Base-by-base conservation (phyloP, 225 moss, liverwort and hornwort genomes). In the Asterella californica region DNA sequence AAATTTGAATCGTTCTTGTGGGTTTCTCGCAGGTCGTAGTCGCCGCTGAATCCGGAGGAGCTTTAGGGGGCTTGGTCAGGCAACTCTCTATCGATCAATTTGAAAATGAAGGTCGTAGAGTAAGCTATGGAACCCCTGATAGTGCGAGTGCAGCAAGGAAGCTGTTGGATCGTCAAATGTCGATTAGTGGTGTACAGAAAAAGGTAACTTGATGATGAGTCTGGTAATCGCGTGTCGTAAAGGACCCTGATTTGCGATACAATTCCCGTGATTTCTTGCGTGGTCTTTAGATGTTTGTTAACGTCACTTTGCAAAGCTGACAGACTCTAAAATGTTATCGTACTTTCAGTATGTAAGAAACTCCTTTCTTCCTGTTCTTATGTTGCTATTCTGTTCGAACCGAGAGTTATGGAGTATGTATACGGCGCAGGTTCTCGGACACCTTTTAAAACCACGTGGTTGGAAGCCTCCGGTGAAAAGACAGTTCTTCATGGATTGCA, bases 11-110 rank as follows among this genome's bases (percentile, higher is more conserved):
- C 5, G 3, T 3, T 21, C 27, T n/a, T 61, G 15, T 15, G 9
- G 67, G 15, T 15, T 36, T 14, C 34, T 1, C 55, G 15, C 85
- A 93, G 93, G 94, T 94, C 19, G 94, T 94, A 15, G 91, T 92
- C 19, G 94, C 94, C 19, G 92, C 92, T 18, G 94, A 94, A 70
- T 88, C 90, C 38, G 94, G 94, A 24, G 94, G 94, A 65, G 94
- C 90, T 18, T 84, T 92, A 77, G 94, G 94, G 45, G 94, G 94
- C 30, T 76, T 92, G 79, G 94, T 94, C 18, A 92, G 94, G 81
- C 94, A 94, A 64, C 87, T 94, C 10, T 94, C 92, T 2, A 94
- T 94, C 83, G 94, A 94, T 72, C 94, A 94, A 70, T 94, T 94
- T 83, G 94, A 94, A 74, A 94, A 94, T 61, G 94, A 94, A 83